Evolutionary conservation across 1,284 basidiomycete genomes (phyloP).

Genomic region (Boletus austroedulis): DNA sequence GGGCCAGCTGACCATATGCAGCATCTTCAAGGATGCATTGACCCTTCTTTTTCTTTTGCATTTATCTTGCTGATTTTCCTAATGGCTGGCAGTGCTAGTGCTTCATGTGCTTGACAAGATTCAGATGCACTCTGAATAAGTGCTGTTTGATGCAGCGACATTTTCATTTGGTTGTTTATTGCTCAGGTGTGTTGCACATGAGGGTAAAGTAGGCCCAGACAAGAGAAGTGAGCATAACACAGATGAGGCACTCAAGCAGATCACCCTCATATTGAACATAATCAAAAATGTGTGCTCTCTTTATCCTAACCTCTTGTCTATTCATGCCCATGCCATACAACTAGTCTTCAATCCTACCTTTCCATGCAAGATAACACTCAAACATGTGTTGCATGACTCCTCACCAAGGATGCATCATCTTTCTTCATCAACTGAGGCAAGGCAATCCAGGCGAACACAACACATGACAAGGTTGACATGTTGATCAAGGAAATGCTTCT

Average conservation of each 20-base stretch:
- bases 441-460: conserved; percentile 70
- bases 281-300: conserved; percentile 71
- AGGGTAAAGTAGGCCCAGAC: conserved; percentile 59
- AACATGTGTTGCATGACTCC: conserved; percentile 70
- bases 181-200: conserved; percentile 65
- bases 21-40: no score
- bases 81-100: conserved; percentile 55
- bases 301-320: background rate
- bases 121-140: conserved; percentile 78
- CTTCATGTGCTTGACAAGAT: conserved; percentile 87
- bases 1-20: no score
- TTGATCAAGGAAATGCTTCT: conserved; percentile 75
- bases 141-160: conserved; percentile 81
- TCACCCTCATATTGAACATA: conserved; percentile 81
- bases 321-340: no score
- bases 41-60: background rate
- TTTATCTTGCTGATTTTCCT: background rate
- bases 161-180: conserved; percentile 84
- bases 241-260: conserved; percentile 76
- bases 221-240: conserved; percentile 23
- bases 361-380: conserved; percentile 71
- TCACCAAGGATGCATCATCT: conserved; percentile 85
- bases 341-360: conserved; percentile 67
- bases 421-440: conserved; percentile 83
- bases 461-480: conserved; percentile 59